Base-by-base conservation (phyloP, 2,329 filamentous ascomycete genomes). In the Fusarium brevicatenulatum region DNA sequence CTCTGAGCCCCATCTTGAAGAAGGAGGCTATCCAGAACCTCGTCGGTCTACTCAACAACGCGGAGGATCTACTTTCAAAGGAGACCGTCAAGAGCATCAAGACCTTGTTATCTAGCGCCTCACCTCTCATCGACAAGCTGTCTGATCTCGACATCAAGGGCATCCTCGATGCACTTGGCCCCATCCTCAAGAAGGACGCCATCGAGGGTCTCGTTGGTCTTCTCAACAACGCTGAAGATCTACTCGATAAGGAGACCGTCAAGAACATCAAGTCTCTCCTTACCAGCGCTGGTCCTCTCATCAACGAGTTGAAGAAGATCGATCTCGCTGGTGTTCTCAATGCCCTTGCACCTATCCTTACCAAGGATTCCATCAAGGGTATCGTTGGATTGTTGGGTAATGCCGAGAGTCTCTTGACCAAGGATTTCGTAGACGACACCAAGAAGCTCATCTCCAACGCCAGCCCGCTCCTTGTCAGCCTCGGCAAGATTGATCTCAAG, bases 121-220 rank as follows among this genome's bases (percentile, higher is more conserved):
- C 68, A 18, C 78, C 74, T 10, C 63, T 78, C 13, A 74, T 80
- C 13, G 69, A 79, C 8, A 73, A 73, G 21, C 34, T 80, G 2
- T 67, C 78, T 54, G 77, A 81, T 40, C 74, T 84, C 10, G 80
- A 84, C n/a, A 63, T 85, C 0, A 70, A 79, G 63, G 77, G 77
- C 12, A 61, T 83, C 3, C 62, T 83, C 7, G 72, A 80, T 13
- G 63, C 68, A 5, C 70, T 75, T 16, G 64, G 59, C 19, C 76
- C 79, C 0, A 66, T 81, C 3, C 66, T 81, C 16, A 77, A 72
- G 7, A 67, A 73, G 28, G 76, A 80, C 0, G 73, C 73, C 1
- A 76, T 81, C 16, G 54, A 80, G 23, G 75, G 75, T 19, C 66
- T 81, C 9, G 76, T 78, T 3, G 64, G 58, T 1, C 63, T 81